A percentile compares a stretch with the other conserved stretches of the same genome.
phyloP scores from a whole-genome alignment of 139 green algal genomes.

The Micromonas pusilla region DNA sequence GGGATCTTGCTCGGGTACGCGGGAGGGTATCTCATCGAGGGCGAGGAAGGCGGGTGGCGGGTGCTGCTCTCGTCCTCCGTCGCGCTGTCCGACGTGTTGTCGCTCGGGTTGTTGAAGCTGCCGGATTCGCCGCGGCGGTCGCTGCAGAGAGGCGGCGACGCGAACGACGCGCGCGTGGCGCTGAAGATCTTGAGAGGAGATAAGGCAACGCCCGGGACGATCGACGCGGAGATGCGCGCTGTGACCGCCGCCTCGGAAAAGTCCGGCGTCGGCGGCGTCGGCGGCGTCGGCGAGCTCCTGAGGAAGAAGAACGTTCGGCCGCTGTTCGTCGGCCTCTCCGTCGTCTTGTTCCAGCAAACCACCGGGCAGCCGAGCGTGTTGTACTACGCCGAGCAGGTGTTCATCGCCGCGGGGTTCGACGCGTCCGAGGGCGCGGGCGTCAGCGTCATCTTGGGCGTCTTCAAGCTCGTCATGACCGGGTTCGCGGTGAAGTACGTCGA shows the following conservation, averaged over 20 bases:
- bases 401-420: background rate
- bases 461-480: conserved; percentile 83
- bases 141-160: conserved; percentile 42
- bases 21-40: conserved; percentile 42
- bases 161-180: background rate
- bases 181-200: background rate
- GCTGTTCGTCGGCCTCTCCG: conserved; percentile 36
- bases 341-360: conserved; percentile 82
- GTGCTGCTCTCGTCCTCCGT: conserved; percentile 57
- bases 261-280: too few species aligned
- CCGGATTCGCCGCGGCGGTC: conserved; percentile 84
- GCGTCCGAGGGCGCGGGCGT: conserved; percentile 27
- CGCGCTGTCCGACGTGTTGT: conserved; percentile 44
- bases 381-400: conserved; percentile 73
- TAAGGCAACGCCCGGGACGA: background rate
- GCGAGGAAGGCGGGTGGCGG: conserved; percentile 66
- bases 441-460: conserved; percentile 66
- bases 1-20: conserved; percentile 83
- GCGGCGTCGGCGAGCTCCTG: background rate
- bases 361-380: conserved; percentile 88
- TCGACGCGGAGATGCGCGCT: background rate
- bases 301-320: background rate
- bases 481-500: conserved; percentile 74
- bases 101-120: conserved; percentile 56
- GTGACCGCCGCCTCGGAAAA: background rate